Conservation (phyloP, 257 asterid genomes). For the Solanum tacnaense region DNA sequence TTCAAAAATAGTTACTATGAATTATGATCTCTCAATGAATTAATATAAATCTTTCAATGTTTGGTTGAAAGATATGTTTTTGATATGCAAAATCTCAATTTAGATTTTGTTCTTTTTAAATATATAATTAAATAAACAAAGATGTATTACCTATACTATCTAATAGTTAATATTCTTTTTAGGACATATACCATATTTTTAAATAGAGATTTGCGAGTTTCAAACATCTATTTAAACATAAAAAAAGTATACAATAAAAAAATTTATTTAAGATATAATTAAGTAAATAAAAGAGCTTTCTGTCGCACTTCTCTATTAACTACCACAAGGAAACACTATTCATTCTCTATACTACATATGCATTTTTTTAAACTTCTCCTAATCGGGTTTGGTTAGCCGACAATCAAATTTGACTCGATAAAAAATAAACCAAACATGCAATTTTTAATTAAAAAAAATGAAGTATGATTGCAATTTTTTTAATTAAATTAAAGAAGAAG, state of each 20-base stretch:
- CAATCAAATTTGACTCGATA: too few species aligned
- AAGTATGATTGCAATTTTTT: not conserved
- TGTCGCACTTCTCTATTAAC: too few species aligned
- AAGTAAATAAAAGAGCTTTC: too few species aligned
- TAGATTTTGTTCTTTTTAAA: not conserved
- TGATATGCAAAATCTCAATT: not conserved
- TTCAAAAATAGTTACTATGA: not conserved
- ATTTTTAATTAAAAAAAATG: not conserved
- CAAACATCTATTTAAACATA: too few species aligned
- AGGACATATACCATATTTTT: not conserved
- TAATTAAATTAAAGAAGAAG: not conserved
- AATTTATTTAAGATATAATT: too few species aligned
- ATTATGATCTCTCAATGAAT: not conserved
- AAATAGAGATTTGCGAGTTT: too few species aligned
- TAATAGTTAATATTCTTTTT: too few species aligned
- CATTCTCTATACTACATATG: not conserved
- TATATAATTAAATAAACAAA: too few species aligned
- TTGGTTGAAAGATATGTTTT: not conserved
- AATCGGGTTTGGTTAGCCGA: too few species aligned
- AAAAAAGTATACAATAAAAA: too few species aligned
- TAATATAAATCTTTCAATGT: not conserved
- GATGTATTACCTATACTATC: not conserved
- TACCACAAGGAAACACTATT: not conserved
- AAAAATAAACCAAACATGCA: too few species aligned
- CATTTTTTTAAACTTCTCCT: not conserved